phyloP scores from a whole-genome alignment of 345 rosid species.

The Balakata baccata region DNA sequence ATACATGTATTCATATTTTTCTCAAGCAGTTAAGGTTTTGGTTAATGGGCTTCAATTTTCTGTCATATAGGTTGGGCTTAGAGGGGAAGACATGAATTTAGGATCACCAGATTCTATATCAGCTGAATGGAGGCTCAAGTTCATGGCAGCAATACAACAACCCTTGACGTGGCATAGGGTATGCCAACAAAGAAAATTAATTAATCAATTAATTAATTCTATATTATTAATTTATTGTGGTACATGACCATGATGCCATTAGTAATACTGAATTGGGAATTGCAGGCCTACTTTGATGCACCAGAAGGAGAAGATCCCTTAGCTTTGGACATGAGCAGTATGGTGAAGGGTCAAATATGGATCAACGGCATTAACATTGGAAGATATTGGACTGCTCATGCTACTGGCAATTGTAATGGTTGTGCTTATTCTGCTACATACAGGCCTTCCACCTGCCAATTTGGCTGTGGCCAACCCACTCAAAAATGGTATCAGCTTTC shows the following conservation, averaged over 20 bases:
- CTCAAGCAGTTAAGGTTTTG: background rate
- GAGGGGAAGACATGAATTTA: conserved; percentile 24
- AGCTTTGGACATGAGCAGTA: conserved; percentile 25
- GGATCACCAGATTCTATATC: conserved; percentile 9
- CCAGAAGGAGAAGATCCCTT: conserved; percentile 27
- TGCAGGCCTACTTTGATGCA: conserved; percentile 25
- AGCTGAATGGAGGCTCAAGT: conserved; percentile 8
- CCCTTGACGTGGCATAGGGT: conserved; percentile 31
- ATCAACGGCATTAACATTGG: conserved; percentile 26
- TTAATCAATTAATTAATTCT: too few relatives aligned
- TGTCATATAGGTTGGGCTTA: conserved; percentile 22
- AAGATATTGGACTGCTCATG: conserved; percentile 24
- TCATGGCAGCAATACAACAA: background rate
- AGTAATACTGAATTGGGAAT: background rate
- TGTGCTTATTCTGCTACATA: conserved; percentile 21
- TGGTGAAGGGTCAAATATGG: conserved; percentile 31
- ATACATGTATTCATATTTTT: background rate
- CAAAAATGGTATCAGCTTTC: conserved; percentile 21
- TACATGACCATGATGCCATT: too few relatives aligned
- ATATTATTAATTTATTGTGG: too few relatives aligned
- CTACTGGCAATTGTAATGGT: conserved; percentile 25
- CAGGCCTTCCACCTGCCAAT: conserved; percentile 21
- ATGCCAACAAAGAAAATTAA: background rate
- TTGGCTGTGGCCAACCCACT: conserved; percentile 31
- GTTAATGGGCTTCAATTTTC: background rate